Conservation (phyloP, 257 asterid species). For the Capsicum chinense region DNA sequence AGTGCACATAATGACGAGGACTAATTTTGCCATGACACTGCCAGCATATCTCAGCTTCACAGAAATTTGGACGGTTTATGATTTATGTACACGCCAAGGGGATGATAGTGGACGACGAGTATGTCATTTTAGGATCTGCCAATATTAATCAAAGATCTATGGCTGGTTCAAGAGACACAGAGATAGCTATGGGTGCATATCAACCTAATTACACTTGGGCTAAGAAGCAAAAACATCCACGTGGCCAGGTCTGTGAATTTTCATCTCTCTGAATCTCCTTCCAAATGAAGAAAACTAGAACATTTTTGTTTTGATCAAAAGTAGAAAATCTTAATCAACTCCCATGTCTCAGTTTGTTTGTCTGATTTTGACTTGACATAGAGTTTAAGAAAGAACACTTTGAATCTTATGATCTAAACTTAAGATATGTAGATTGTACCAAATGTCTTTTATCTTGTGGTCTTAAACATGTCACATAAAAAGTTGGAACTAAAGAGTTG, state of each 20-base stretch:
- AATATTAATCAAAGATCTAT: conserved; percentile 83
- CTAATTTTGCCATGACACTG: conserved; percentile 15
- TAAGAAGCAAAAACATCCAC: conserved; percentile 55
- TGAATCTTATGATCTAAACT: too few relatives aligned
- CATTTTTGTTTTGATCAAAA: neutral
- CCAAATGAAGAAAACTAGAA: neutral
- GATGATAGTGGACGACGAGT: conserved; percentile 82
- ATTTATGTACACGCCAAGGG: conserved; percentile 88
- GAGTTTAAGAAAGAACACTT: too few relatives aligned
- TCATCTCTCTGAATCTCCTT: conserved; percentile 10
- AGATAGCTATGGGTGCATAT: conserved; percentile 90
- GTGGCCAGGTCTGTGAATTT: conserved; percentile 62
- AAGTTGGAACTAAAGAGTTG: too few relatives aligned
- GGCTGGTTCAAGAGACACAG: conserved; percentile 92
- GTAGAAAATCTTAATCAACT: neutral
- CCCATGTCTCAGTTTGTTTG: too few relatives aligned
- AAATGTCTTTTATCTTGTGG: too few relatives aligned
- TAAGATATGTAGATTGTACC: too few relatives aligned
- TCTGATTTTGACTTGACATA: too few relatives aligned
- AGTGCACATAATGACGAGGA: conserved; percentile 1
- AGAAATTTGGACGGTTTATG: conserved; percentile 65
- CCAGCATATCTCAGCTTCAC: conserved; percentile 51
- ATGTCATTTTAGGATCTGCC: conserved; percentile 80
- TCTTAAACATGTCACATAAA: too few relatives aligned
- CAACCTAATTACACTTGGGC: conserved; percentile 79